Evolutionary conservation across 768 basidiomycete species (phyloP).

Genomic region (Mycena indigotica): DNA sequence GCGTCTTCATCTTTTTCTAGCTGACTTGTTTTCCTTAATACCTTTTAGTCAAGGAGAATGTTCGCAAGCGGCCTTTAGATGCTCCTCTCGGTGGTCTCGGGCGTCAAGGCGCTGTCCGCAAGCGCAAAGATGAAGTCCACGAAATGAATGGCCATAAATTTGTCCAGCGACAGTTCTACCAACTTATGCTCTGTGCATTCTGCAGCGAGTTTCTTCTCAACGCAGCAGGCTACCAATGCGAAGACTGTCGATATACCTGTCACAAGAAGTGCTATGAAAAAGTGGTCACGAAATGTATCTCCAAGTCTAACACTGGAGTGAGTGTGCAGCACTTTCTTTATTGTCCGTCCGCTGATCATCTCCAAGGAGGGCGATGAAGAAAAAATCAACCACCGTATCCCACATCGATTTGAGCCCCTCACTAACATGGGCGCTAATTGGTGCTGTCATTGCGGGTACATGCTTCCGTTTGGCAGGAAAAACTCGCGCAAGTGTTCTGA

Average conservation of each 20-base stretch:
- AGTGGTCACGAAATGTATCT: slow-evolving; percentile 99
- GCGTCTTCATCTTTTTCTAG: slow-evolving; percentile 6
- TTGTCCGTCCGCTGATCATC: slow-evolving; percentile 10
- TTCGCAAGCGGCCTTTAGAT: slow-evolving; percentile 93
- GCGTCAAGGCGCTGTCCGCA: slow-evolving; percentile 96
- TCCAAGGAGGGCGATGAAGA: slow-evolving; percentile 91
- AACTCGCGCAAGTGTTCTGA: slow-evolving; percentile 95
- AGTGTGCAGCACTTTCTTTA: slow-evolving; percentile 31
- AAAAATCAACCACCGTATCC: slow-evolving; percentile 98
- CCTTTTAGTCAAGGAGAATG: slow-evolving; percentile 89
- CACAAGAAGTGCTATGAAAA: slow-evolving; percentile 99
- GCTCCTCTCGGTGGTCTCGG: slow-evolving; percentile 84
- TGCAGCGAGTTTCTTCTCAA: slow-evolving; percentile 98
- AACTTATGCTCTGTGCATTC: slow-evolving; percentile 97
- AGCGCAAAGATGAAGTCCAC: slow-evolving; percentile 96
- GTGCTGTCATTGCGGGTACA: slow-evolving; percentile 99
- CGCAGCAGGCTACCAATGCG: slow-evolving; percentile 97
- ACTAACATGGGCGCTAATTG: slow-evolving; percentile 98
- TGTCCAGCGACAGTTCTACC: slow-evolving; percentile 95
- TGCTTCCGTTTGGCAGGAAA: slow-evolving; percentile 95
- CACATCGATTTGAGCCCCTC: slow-evolving; percentile 95
- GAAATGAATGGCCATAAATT: slow-evolving; percentile 99
- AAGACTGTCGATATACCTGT: slow-evolving; percentile 98
- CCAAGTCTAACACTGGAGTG: slow-evolving; percentile 93
- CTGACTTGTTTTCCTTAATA: slow-evolving; percentile 9